Conservation (phyloP, 495 filamentous ascomycete genomes). For the Letharia lupina region DNA sequence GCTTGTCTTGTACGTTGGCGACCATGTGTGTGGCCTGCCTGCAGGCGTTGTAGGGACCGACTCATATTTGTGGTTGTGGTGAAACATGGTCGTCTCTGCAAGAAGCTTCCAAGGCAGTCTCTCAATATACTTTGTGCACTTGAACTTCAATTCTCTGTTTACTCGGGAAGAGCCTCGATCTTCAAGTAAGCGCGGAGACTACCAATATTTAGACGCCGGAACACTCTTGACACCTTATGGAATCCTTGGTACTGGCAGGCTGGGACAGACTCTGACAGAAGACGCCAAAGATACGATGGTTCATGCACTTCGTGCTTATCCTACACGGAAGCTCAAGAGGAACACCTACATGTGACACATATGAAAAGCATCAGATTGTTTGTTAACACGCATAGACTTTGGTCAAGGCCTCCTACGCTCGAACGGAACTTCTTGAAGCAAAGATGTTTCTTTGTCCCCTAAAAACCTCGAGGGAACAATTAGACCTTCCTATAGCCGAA, state of each 20-base stretch:
- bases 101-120: neutral
- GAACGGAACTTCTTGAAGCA: neutral
- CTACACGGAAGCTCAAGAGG: neutral
- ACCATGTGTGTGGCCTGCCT: slow-evolving; percentile 2
- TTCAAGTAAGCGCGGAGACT: neutral
- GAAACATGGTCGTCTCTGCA: neutral
- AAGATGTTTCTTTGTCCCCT: neutral
- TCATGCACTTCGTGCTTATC: neutral
- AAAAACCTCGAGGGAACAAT: neutral
- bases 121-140: neutral
- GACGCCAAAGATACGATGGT: neutral
- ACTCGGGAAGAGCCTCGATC: neutral
- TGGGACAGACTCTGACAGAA: neutral
- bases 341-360: neutral
- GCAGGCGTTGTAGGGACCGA: slow-evolving; percentile 10
- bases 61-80: neutral
- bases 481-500: neutral
- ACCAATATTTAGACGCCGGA: neutral
- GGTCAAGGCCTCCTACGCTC: neutral
- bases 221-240: neutral
- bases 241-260: neutral
- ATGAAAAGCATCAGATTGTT: neutral
- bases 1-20: slow-evolving; percentile 4
- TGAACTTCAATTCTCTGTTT: neutral
- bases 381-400: neutral